Percentiles rank a stretch among this genome's conserved stretches.
These are phyloP conservation scores for Trichoderma sp. DNA, from an alignment of 2,329 filamentous ascomycete genomes.

Conservation along the genomic window DNA sequence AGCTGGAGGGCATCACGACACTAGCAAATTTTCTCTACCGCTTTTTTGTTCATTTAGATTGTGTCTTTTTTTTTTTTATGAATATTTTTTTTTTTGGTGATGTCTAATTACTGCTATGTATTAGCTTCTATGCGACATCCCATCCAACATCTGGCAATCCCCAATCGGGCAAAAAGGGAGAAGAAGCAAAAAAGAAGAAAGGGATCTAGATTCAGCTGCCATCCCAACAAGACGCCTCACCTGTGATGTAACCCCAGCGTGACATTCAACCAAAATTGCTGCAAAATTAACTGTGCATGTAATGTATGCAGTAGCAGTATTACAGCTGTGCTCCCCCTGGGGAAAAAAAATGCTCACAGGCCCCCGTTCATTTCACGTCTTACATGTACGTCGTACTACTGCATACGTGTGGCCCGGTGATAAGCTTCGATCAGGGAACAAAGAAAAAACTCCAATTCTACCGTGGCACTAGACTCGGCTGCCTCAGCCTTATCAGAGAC, in stretches of 20 bases:
- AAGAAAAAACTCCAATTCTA: neutral
- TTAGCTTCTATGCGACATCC: neutral
- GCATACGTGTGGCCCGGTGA: neutral
- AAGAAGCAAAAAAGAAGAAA: neutral
- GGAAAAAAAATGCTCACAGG: neutral
- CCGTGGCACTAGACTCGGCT: neutral
- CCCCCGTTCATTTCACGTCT: neutral
- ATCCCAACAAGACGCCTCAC: neutral
- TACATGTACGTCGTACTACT: neutral
- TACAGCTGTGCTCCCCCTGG: neutral
- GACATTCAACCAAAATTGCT: neutral
- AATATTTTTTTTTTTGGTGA: too few species aligned
- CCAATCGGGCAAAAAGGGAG: neutral
- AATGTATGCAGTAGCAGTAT: too few species aligned
- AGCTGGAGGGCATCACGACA: neutral
- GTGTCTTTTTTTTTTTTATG: neutral
- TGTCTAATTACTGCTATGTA: neutral
- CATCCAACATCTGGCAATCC: neutral
- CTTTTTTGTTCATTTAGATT: neutral
- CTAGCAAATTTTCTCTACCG: constrained; percentile 9
- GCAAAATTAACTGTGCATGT: neutral
- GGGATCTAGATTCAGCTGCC: neutral
- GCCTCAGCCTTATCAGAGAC: constrained; percentile 1
- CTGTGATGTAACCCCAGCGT: neutral
- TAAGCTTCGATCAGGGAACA: constrained; percentile 3